Percentiles rank a stretch among this genome's conserved stretches.
These are phyloP conservation scores for Casuarina equisetifolia DNA, from an alignment of 306 rosid genomes.

Conservation along the genomic window DNA sequence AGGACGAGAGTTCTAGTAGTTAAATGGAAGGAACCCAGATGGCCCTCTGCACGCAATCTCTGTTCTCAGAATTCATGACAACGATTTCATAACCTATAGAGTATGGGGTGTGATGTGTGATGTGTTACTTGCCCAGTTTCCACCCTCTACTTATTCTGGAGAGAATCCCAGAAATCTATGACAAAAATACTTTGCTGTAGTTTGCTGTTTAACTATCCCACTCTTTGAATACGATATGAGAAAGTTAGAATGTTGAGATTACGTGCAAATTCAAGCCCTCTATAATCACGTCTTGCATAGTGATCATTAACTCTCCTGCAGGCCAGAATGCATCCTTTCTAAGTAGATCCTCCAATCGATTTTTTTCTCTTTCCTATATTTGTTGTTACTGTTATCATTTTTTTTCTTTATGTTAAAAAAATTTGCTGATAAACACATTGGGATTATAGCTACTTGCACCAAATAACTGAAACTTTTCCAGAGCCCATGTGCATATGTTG, in stretches of 20 bases:
- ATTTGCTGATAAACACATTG: too few relatives aligned
- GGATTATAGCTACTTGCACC: too few relatives aligned
- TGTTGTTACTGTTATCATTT: too few relatives aligned
- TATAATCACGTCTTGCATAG: too few relatives aligned
- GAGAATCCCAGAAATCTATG: neutral
- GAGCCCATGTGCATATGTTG: too few relatives aligned
- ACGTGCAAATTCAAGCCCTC: too few relatives aligned
- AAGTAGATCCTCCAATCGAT: too few relatives aligned
- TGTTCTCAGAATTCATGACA: constrained; percentile 1
- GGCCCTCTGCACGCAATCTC: constrained; percentile 17
- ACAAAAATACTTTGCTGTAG: neutral
- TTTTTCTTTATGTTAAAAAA: too few relatives aligned
- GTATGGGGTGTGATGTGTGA: constrained; percentile 8
- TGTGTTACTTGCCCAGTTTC: constrained; percentile 18
- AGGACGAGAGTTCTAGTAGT: constrained; percentile 38
- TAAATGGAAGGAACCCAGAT: constrained; percentile 14
- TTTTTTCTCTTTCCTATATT: too few relatives aligned
- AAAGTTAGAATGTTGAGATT: neutral
- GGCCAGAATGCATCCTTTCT: too few relatives aligned
- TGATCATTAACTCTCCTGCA: too few relatives aligned
- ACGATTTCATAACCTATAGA: constrained; percentile 15
- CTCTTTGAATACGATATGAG: neutral
- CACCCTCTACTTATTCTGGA: neutral
- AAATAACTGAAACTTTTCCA: too few relatives aligned
- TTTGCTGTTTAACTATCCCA: neutral